phyloP scores from a whole-genome alignment of 768 basidiomycete genomes.

The Lentinula boryana region DNA sequence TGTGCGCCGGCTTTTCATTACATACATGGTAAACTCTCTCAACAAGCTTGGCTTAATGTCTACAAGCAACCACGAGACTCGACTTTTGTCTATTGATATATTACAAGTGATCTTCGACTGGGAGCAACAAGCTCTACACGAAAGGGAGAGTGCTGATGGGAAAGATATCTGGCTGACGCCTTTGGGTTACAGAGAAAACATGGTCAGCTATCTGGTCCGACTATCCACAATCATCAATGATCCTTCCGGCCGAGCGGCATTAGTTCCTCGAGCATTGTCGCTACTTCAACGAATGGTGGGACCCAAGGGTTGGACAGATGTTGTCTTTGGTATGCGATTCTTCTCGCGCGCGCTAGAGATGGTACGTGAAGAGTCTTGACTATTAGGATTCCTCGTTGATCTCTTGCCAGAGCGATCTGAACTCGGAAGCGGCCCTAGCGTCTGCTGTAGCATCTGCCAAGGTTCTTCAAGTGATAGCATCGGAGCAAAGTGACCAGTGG shows the following conservation, averaged over 20 bases:
- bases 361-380: slow-evolving; percentile 34
- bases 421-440: slow-evolving; percentile 53
- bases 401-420: slow-evolving; percentile 59
- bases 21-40: slow-evolving; percentile 88
- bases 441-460: slow-evolving; percentile 79
- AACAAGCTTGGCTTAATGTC: slow-evolving; percentile 80
- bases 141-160: slow-evolving; percentile 12
- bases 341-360: slow-evolving; percentile 82
- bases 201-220: slow-evolving; percentile 94
- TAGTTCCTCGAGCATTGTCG: slow-evolving; percentile 58
- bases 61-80: slow-evolving; percentile 68
- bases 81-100: slow-evolving; percentile 84
- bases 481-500: slow-evolving; percentile 83
- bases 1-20: slow-evolving; percentile 86
- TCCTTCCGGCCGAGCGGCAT: slow-evolving; percentile 34
- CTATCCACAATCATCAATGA: slow-evolving; percentile 69
- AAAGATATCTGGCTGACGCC: slow-evolving; percentile 65
- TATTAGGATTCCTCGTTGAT: background rate
- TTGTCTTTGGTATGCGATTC: slow-evolving; percentile 86
- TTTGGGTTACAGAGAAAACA: slow-evolving; percentile 75
- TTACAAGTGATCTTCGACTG: slow-evolving; percentile 90
- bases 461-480: slow-evolving; percentile 80
- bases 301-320: slow-evolving; percentile 83
- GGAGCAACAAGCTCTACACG: slow-evolving; percentile 64
- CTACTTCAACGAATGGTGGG: slow-evolving; percentile 76